Conservation (phyloP, 2,329 filamentous ascomycete genomes). For the Verruconis gallopava region DNA sequence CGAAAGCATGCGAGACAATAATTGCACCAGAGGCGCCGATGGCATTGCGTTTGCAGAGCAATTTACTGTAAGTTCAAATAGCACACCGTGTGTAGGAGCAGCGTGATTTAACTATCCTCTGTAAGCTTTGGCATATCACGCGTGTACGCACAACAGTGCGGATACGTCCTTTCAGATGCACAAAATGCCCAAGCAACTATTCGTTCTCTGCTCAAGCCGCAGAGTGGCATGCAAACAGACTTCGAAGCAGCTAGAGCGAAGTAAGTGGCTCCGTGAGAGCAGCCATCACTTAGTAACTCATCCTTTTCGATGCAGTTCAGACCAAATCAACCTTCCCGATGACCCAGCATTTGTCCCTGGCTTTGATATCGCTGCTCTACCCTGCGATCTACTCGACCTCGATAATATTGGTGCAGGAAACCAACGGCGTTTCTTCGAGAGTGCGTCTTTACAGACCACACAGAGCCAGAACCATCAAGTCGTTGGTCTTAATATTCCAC, state of each 20-base stretch:
- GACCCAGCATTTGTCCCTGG: conserved; percentile 71
- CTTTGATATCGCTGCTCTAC: conserved; percentile 46
- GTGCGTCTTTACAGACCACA: background rate
- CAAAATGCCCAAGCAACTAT: conserved; percentile 64
- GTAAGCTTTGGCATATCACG: conserved; percentile 62
- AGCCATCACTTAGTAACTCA: conserved; percentile 1
- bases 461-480: background rate
- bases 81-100: conserved; percentile 2
- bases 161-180: conserved; percentile 71
- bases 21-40: conserved; percentile 73
- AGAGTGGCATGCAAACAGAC: conserved; percentile 51
- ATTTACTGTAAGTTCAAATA: conserved; percentile 50
- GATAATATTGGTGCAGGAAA: conserved; percentile 8
- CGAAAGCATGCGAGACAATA: conserved; percentile 81
- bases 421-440: background rate
- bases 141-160: conserved; percentile 77
- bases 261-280: background rate
- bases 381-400: conserved; percentile 38
- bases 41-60: conserved; percentile 80
- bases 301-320: conserved; percentile 40
- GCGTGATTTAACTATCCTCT: conserved; percentile 3
- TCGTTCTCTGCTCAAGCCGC: conserved; percentile 48
- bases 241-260: conserved; percentile 42
- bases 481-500: background rate
- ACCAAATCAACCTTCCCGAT: conserved; percentile 65